Evolutionary conservation across 345 rosid genomes (phyloP).

Genomic region (Aegle marmelos): DNA sequence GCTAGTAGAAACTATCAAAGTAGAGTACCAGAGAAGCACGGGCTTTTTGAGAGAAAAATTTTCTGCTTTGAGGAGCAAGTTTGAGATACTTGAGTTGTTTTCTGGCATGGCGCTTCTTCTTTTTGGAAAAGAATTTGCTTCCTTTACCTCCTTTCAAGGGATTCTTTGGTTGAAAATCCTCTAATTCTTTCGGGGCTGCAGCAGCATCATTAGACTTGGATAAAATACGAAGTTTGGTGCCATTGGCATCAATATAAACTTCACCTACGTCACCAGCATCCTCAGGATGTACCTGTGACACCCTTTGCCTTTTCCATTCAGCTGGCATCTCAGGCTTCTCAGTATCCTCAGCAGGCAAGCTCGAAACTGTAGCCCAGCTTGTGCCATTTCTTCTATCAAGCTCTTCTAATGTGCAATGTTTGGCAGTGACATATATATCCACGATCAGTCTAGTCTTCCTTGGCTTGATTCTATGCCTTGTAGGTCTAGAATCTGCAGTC

Average conservation of each 20-base stretch:
- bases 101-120: slow-evolving; percentile 38
- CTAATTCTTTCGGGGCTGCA: slow-evolving; percentile 25
- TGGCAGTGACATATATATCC: slow-evolving; percentile 74
- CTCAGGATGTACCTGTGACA: slow-evolving; percentile 38
- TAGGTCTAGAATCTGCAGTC: slow-evolving; percentile 55
- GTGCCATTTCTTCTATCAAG: slow-evolving; percentile 89
- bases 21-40: slow-evolving; percentile 53
- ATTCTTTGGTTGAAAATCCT: slow-evolving; percentile 35
- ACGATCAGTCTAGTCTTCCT: slow-evolving; percentile 73
- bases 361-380: slow-evolving; percentile 49
- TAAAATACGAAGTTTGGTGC: slow-evolving; percentile 82
- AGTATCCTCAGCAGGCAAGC: slow-evolving; percentile 39
- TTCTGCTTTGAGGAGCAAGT: slow-evolving; percentile 54
- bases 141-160: slow-evolving; percentile 40
- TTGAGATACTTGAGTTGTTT: slow-evolving; percentile 55
- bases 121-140: slow-evolving; percentile 42
- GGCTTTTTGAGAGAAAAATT: slow-evolving; percentile 35
- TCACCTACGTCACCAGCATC: slow-evolving; percentile 67
- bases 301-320: slow-evolving; percentile 37
- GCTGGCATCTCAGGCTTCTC: slow-evolving; percentile 30
- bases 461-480: slow-evolving; percentile 70
- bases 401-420: slow-evolving; percentile 74
- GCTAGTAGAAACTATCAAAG: slow-evolving; percentile 1
- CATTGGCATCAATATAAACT: slow-evolving; percentile 83
- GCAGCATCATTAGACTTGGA: slow-evolving; percentile 52